Evolutionary conservation across 768 basidiomycete genomes (phyloP), one percentile per base, ranked within the genome.

Genomic region (Tubosaeta brunneosetosa): DNA sequence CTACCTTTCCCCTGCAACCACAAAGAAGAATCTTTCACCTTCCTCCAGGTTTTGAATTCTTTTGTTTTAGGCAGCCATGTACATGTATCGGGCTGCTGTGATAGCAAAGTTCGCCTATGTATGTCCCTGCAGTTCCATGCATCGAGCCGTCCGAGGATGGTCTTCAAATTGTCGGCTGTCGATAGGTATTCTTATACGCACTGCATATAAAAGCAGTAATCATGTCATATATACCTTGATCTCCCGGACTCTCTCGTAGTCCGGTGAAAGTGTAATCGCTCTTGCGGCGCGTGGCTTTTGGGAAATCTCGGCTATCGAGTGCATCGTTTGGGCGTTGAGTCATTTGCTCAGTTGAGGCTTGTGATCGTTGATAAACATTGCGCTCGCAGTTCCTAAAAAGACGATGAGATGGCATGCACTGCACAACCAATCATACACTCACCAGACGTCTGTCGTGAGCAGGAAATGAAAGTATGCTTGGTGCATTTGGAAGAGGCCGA

Each of bases 1-100:
- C 2, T 43, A 62, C 60, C 27, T 56, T 62, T 61, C 3, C 60
- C 60, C 10, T 50, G 25, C 9, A 61, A 11, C 55, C 60, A 61
- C 7, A 61, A 12, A 27, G 55, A 54, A 3, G 58, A 48, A 13
- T 36, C 14, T 0, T 41, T 14, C 1, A 14, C 10, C 8, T 13
- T 29, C 19, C 45, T 61, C 60, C 59, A 61, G 0, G 10, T 17
- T 14, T 43, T 49, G 6, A 25, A 61, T 0, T 38, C 32, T 1
- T 36, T 19, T 22, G 37, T 58, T 1, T n/a, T 29, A 4, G 27
- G 44, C 14, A 61, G 29, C 60, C 60, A 61, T 11, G 5, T 19
- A 7, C 60, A 62, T 2, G 57, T 61, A 13, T 36, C 53, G 0
- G 31, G 44, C 1, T 60, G 57, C 1, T 50, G 50, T 6, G 52